A percentile compares a stretch with the other conserved stretches of the same genome.
These are phyloP conservation scores for Exsudoporus frostii DNA, from an alignment of 768 basidiomycete species.

Conservation along the genomic window DNA sequence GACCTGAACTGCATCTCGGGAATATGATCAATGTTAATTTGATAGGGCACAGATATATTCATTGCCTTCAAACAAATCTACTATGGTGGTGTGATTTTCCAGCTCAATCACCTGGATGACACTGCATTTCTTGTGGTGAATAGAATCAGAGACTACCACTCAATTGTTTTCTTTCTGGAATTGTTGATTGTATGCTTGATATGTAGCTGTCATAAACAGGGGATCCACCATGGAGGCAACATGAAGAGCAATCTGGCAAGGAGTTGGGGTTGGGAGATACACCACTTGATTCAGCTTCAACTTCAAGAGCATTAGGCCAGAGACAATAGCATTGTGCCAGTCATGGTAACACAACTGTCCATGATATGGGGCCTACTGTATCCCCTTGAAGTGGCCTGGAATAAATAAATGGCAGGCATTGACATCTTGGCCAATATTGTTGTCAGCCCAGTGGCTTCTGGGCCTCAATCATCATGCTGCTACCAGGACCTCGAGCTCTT, in stretches of 20 bases:
- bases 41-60: neutral
- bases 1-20: neutral
- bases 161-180: too few relatives aligned
- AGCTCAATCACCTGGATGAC: neutral
- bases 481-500: neutral
- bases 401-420: neutral
- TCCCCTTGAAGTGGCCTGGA: neutral
- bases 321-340: neutral
- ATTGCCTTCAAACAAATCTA: neutral
- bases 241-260: neutral
- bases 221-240: neutral
- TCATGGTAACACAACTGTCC: neutral
- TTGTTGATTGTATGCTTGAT: neutral
- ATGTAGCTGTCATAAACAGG: neutral
- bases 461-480: neutral
- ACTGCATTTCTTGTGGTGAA: neutral
- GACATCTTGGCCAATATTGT: neutral
- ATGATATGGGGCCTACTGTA: neutral
- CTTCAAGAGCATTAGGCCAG: neutral
- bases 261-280: neutral
- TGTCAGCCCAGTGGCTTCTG: too few relatives aligned
- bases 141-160: neutral
- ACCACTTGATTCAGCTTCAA: neutral
- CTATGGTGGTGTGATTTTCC: neutral
- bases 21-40: neutral